phyloP scores from a whole-genome alignment of 495 filamentous ascomycete genomes.

The Lepraria neglecta region DNA sequence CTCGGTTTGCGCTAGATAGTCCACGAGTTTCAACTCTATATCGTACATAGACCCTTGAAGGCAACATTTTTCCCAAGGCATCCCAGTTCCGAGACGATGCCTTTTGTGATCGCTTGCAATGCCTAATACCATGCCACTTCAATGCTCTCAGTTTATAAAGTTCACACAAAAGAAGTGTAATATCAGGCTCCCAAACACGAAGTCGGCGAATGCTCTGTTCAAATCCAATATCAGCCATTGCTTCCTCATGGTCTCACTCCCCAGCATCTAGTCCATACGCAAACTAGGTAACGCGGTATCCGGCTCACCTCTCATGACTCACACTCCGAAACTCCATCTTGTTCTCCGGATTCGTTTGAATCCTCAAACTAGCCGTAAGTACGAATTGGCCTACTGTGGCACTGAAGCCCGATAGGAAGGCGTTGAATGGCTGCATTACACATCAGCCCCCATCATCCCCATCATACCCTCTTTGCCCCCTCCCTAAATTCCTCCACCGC shows the following conservation, averaged over 20 bases:
- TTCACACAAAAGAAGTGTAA: constrained; percentile 99
- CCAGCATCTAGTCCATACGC: neutral
- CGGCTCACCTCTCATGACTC: constrained; percentile 47
- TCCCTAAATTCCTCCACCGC: neutral
- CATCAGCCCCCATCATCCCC: neutral
- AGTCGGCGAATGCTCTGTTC: constrained; percentile 89
- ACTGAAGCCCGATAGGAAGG: constrained; percentile 89
- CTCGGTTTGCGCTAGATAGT: neutral
- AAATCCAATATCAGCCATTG: constrained; percentile 2
- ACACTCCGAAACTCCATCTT: constrained; percentile 32
- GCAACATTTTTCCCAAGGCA: neutral
- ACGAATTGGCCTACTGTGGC: constrained; percentile 98
- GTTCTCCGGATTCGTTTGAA: constrained; percentile 63
- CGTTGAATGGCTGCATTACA: constrained; percentile 79
- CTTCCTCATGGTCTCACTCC: neutral
- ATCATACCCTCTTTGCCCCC: neutral
- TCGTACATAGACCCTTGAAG: constrained; percentile 7
- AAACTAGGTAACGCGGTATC: neutral
- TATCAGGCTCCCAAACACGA: constrained; percentile 86
- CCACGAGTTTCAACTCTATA: neutral
- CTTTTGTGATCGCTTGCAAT: neutral
- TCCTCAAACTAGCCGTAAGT: constrained; percentile 79
- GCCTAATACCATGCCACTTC: neutral
- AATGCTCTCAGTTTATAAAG: constrained; percentile 80
- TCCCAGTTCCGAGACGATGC: neutral